A percentile compares a stretch with the other conserved stretches of the same genome.
Conservation (phyloP, 1,284 basidiomycete species). For the Peniophora sp. region DNA sequence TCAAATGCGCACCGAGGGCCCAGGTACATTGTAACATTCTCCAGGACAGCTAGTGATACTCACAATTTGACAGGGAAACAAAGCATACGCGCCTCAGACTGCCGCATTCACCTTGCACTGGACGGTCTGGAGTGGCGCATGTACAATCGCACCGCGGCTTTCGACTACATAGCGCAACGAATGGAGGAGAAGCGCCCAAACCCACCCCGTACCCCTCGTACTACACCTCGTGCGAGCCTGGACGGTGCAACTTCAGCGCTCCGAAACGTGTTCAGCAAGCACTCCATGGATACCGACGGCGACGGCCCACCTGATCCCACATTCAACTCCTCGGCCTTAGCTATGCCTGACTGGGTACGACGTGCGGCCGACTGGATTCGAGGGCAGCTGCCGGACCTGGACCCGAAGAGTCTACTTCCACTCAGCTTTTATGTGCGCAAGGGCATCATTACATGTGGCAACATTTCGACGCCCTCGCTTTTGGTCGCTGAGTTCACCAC, state of each 20-base stretch:
- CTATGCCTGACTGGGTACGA: not conserved
- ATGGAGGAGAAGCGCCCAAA: conserved; percentile 39
- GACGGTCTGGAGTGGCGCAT: conserved; percentile 88
- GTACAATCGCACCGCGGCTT: conserved; percentile 84
- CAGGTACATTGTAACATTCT: conserved; percentile 31
- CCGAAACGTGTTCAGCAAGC: conserved; percentile 22
- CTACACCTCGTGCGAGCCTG: conserved; percentile 7
- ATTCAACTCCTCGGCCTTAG: conserved; percentile 29
- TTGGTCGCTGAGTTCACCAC: conserved; percentile 73
- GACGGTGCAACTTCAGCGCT: conserved; percentile 17
- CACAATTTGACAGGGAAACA: conserved; percentile 7
- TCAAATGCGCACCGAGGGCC: conserved; percentile 42
- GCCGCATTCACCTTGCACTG: conserved; percentile 70
- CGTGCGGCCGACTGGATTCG: conserved; percentile 36
- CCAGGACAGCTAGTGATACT: not conserved
- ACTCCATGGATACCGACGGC: conserved; percentile 17
- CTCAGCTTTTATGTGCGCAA: conserved; percentile 68
- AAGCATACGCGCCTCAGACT: conserved; percentile 41
- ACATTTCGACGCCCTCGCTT: conserved; percentile 74
- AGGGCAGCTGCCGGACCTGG: conserved; percentile 58
- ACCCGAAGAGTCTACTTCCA: conserved; percentile 75
- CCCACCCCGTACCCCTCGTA: conserved; percentile 7
- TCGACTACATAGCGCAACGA: conserved; percentile 76
- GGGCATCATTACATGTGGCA: conserved; percentile 77
- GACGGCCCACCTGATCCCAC: conserved; percentile 1